Percentiles rank a stretch among this genome's conserved stretches.
Conservation (phyloP, 129 eudicot species). For the Pulicaria dysenterica region DNA sequence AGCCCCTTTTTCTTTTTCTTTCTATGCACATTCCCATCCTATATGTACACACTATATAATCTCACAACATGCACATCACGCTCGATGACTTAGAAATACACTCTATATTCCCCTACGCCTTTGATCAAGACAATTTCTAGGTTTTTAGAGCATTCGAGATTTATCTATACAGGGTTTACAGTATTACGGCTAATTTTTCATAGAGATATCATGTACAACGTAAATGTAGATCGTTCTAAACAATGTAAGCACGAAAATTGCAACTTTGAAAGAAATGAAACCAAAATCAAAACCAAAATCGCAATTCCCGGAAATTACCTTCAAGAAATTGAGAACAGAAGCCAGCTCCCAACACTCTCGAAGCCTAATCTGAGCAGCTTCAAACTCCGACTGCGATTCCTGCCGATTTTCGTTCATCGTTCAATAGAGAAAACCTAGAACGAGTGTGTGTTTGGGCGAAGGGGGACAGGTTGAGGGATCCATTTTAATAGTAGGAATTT, state of each 20-base stretch:
- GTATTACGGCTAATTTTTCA: conserved; percentile 4
- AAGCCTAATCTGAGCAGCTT: conserved; percentile 45
- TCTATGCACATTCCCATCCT: background rate
- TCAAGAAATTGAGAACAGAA: conserved; percentile 80
- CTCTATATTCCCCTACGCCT: conserved; percentile 3
- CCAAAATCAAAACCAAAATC: background rate
- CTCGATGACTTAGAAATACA: background rate
- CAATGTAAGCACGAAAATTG: background rate
- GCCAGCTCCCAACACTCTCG: conserved; percentile 93
- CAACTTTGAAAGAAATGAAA: conserved; percentile 1
- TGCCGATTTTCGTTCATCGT: conserved; percentile 32
- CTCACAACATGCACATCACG: conserved; percentile 9
- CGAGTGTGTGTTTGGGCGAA: conserved; percentile 16
- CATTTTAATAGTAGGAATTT: conserved; percentile 30
- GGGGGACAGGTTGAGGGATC: conserved; percentile 19
- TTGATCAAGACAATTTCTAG: conserved; percentile 9
- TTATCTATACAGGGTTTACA: background rate
- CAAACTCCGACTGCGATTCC: conserved; percentile 30
- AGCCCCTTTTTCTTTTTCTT: background rate
- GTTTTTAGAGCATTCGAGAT: conserved; percentile 10
- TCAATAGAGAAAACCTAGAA: conserved; percentile 28
- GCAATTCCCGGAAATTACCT: conserved; percentile 40
- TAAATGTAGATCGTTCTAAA: conserved; percentile 4
- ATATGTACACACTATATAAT: background rate
- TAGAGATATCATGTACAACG: background rate